phyloP scores from a whole-genome alignment of 164 flowering plant species.

The grape (Vitis vinifera) region DNA sequence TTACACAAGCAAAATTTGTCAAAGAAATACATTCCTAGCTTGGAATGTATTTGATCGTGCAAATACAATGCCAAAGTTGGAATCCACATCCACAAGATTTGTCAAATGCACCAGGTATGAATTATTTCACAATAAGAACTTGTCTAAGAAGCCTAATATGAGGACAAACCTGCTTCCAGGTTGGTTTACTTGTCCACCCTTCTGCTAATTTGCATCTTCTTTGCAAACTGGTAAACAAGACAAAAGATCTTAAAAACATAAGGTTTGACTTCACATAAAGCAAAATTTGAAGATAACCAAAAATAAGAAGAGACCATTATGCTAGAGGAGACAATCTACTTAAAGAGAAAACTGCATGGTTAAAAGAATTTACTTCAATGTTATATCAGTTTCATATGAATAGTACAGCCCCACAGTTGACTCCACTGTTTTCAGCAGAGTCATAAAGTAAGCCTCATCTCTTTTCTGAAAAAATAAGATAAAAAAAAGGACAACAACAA shows the following conservation, averaged over 20 bases:
- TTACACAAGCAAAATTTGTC: not conserved
- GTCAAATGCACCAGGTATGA: not conserved
- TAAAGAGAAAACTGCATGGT: constrained; percentile 9
- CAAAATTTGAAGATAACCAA: not conserved
- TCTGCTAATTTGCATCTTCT: constrained; percentile 67
- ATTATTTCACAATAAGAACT: not conserved
- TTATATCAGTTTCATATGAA: constrained; percentile 89
- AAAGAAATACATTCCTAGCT: not conserved
- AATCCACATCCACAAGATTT: not conserved
- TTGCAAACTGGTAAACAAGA: constrained; percentile 64
- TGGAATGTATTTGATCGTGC: not conserved
- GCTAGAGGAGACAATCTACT: not conserved
- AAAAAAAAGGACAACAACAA: not conserved
- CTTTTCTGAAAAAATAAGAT: constrained; percentile 57
- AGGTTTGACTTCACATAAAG: constrained; percentile 5
- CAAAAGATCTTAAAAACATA: constrained; percentile 18
- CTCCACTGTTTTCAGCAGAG: constrained; percentile 75
- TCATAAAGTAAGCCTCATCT: constrained; percentile 90
- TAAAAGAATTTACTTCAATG: constrained; percentile 50
- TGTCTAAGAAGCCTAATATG: not conserved
- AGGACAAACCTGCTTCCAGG: constrained; percentile 88
- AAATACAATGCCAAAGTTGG: not conserved
- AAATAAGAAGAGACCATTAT: not conserved
- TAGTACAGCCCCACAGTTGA: constrained; percentile 91
- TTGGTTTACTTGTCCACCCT: constrained; percentile 73